Percentiles rank a stretch among this genome's conserved stretches.
Evolutionary conservation across 139 green algal species (phyloP).

Genomic region (Tetraselmis striata): DNA sequence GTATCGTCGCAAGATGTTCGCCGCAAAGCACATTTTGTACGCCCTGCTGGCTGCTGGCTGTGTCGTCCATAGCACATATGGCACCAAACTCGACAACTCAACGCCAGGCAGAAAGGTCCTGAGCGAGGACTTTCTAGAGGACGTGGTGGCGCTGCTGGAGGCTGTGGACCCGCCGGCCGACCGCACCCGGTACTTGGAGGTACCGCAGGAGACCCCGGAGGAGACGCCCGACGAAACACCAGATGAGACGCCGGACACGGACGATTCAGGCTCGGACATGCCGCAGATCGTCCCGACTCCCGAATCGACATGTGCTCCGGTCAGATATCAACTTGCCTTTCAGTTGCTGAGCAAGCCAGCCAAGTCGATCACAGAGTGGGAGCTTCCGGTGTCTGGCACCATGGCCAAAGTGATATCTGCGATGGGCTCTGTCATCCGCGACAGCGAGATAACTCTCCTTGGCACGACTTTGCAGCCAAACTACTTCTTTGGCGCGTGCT

Average conservation of each 20-base stretch:
- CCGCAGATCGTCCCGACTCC: background rate
- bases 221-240: too few relatives aligned
- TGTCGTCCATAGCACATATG: background rate
- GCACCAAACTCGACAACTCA: too few relatives aligned
- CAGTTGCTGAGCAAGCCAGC: background rate
- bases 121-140: background rate
- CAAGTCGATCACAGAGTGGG: background rate
- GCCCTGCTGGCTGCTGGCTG: background rate
- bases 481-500: background rate
- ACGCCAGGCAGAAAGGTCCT: background rate
- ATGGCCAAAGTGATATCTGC: background rate
- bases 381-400: background rate
- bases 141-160: background rate
- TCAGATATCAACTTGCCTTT: background rate
- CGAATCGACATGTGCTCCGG: background rate
- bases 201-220: background rate
- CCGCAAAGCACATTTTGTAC: too few relatives aligned
- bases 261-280: too few relatives aligned
- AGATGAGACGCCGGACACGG: too few relatives aligned
- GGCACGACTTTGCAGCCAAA: background rate
- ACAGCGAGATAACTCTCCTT: background rate
- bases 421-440: background rate
- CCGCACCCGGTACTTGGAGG: background rate
- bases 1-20: too few relatives aligned
- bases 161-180: background rate